Percentiles rank a stretch among this genome's conserved stretches.
phyloP scores from a whole-genome alignment of 2,329 filamentous ascomycete genomes.

The Plenodomus lindquistii region DNA sequence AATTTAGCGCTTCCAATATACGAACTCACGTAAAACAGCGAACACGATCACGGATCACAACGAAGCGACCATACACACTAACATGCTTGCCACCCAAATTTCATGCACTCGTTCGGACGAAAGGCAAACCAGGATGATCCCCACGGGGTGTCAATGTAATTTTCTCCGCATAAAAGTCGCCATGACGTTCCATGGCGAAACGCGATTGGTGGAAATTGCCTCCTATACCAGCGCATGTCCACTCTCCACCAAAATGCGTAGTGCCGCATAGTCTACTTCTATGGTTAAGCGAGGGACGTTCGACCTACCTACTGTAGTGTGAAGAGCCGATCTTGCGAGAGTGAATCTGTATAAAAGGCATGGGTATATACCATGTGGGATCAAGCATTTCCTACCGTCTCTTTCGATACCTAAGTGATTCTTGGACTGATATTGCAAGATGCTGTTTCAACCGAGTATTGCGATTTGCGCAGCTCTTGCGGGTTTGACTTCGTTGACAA shows the following conservation, averaged over 20 bases:
- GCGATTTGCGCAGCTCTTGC: neutral
- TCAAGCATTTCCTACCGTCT: too few species aligned
- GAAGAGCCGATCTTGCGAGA: neutral
- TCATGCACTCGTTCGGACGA: too few species aligned
- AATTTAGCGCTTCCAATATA: too few species aligned
- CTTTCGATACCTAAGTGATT: neutral
- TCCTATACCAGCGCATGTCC: neutral
- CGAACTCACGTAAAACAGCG: too few species aligned
- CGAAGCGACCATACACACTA: too few species aligned
- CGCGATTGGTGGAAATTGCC: neutral
- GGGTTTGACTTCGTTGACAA: neutral
- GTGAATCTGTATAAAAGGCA: neutral
- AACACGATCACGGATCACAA: too few species aligned
- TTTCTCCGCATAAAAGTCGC: neutral
- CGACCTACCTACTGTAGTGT: neutral
- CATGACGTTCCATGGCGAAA: neutral
- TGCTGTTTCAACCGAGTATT: neutral
- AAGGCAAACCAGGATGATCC: too few species aligned
- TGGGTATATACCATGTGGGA: neutral
- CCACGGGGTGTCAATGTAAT: neutral
- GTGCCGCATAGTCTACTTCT: neutral
- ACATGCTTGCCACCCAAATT: too few species aligned
- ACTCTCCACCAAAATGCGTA: neutral
- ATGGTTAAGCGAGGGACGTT: neutral
- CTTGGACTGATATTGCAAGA: neutral